Percentiles rank a stretch among this genome's conserved stretches.
Conservation (phyloP, 768 basidiomycete species). For the Lactarius quietus region DNA sequence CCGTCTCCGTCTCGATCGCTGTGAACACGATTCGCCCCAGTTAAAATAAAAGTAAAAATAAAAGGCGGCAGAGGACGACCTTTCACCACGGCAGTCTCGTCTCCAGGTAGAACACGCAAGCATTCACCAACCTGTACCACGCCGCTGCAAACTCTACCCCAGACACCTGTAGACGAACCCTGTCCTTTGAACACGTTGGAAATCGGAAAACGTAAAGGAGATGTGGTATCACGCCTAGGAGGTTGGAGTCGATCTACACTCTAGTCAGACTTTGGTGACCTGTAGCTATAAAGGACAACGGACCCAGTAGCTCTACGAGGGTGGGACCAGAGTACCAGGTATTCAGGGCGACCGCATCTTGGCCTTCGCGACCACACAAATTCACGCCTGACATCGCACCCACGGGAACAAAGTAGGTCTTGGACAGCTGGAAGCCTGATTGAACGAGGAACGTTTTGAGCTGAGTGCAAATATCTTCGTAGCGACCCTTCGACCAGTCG, state of each 20-base stretch:
- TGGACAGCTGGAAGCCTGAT: conserved; percentile 78
- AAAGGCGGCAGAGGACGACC: conserved; percentile 30
- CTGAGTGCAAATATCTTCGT: conserved; percentile 73
- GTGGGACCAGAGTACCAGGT: conserved; percentile 87
- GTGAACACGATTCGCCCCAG: neutral
- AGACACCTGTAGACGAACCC: conserved; percentile 70
- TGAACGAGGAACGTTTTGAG: conserved; percentile 81
- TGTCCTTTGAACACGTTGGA: conserved; percentile 95
- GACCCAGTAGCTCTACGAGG: conserved; percentile 80
- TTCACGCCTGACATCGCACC: conserved; percentile 91
- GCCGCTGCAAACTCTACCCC: conserved; percentile 83
- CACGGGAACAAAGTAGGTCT: conserved; percentile 83
- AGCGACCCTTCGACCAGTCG: conserved; percentile 79
- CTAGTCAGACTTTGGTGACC: neutral
- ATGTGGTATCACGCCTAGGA: conserved; percentile 68
- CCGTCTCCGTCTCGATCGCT: conserved; percentile 88
- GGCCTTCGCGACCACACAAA: conserved; percentile 49
- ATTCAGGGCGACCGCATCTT: conserved; percentile 45
- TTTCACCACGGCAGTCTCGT: conserved; percentile 81
- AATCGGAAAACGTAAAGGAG: conserved; percentile 81
- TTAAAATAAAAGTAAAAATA: neutral
- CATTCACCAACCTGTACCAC: conserved; percentile 90
- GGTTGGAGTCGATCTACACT: conserved; percentile 72
- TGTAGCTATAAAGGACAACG: conserved; percentile 10
- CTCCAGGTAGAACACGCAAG: conserved; percentile 84